A percentile compares a stretch with the other conserved stretches of the same genome.
These are phyloP conservation scores for Monilinia polystroma DNA, from an alignment of 2,329 filamentous ascomycete genomes.

Conservation along the genomic window DNA sequence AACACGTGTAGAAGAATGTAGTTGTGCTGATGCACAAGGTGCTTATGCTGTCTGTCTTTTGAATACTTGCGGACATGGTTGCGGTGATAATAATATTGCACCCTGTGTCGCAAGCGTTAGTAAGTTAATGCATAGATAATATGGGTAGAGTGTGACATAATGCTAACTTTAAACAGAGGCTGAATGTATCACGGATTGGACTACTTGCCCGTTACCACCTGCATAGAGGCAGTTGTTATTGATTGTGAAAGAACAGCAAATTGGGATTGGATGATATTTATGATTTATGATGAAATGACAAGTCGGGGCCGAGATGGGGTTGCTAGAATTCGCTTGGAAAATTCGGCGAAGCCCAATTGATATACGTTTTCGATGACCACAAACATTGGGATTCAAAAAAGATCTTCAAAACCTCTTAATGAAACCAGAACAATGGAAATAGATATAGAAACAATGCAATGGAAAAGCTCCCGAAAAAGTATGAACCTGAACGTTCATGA, in stretches of 20 bases:
- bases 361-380: neutral
- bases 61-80: constrained; percentile 13
- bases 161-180: constrained; percentile 5
- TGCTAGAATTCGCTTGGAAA: neutral
- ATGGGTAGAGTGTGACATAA: neutral
- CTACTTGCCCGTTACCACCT: constrained; percentile 7
- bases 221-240: neutral
- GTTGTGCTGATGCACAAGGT: constrained; percentile 9
- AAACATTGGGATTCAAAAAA: too few species aligned
- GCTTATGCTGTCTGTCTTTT: constrained; percentile 17
- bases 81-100: neutral
- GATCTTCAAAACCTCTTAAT: too few species aligned
- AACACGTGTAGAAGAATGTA: constrained; percentile 12
- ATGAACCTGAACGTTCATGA: neutral
- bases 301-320: neutral
- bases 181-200: constrained; percentile 11
- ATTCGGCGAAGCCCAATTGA: too few species aligned
- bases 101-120: constrained; percentile 10
- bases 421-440: neutral
- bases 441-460: neutral
- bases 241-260: neutral
- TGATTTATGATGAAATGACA: neutral
- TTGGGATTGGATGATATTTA: neutral
- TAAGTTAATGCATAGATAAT: neutral
- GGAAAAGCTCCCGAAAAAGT: neutral